Evolutionary conservation across 768 basidiomycete genomes (phyloP), one percentile per base, ranked within the genome.

Genomic region (Russula griseocarnosa): DNA sequence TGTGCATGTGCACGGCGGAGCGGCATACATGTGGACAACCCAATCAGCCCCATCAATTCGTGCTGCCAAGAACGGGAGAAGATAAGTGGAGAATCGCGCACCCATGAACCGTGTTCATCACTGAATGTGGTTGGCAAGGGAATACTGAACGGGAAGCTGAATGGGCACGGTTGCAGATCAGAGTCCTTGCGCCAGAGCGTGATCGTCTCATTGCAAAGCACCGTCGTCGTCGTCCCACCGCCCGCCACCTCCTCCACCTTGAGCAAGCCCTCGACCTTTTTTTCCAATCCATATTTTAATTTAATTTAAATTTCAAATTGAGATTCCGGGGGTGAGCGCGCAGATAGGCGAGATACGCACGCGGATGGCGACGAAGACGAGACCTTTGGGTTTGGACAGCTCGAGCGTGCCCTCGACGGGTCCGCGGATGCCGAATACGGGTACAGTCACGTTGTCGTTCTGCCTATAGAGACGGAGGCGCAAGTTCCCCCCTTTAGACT

Each of bases 131-230:
- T 73, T 1, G 89, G 89, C 8, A 92, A 77, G 7, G 75, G 70
- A 55, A 87, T 73, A 38, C 76, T 76, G 72, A 92, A 90, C 11
- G 74, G 72, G 18, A 88, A 70, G 2, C 76, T 77, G 8, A 72
- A 61, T 1, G 89, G 86, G 69, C 87, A 90, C 4, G 74, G 72
- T 3, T 62, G 67, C 7, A 70, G 50, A 58, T 76, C 76, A 51
- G 68, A 69, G 32, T 81, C 79, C 69, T 80, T 85, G 61, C 75
- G 76, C 87, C 87, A 92, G 24, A 92, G 76, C 22, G 81, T 71
- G 28, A 74, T 72, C 10, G 78, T 81, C 63, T 81, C 79, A 50
- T 83, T 73, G 68, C 82, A 85, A 3, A 90, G 68, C 47, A 76
- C 81, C 30, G 76, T 76, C 24, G 79, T 77, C 24, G 80, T 77